A percentile compares a stretch with the other conserved stretches of the same genome.
These are phyloP conservation scores for Lichtheimia ornata DNA, from an alignment of 371 early-diverging fungal species.

Conservation along the genomic window DNA sequence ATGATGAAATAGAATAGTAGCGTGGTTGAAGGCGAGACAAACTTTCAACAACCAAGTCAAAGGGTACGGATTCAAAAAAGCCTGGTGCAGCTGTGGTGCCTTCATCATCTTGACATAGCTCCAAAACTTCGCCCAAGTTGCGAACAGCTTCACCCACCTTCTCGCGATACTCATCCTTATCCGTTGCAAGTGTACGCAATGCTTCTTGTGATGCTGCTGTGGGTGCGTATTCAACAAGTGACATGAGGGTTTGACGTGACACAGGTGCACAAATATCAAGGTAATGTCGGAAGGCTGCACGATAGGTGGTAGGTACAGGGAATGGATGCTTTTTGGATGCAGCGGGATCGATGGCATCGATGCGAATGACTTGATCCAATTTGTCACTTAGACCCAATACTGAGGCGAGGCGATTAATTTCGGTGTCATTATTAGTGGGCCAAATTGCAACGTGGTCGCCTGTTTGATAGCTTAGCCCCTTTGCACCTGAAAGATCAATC, in stretches of 20 bases:
- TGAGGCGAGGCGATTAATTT: slow-evolving; percentile 66
- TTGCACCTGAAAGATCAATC: slow-evolving; percentile 80
- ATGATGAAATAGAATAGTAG: slow-evolving; percentile 94
- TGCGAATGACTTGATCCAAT: slow-evolving; percentile 63
- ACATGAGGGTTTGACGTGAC: slow-evolving; percentile 64
- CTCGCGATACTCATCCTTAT: slow-evolving; percentile 70
- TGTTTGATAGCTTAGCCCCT: slow-evolving; percentile 75
- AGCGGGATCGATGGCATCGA: slow-evolving; percentile 65
- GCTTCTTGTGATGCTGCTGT: slow-evolving; percentile 52
- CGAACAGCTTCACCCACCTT: slow-evolving; percentile 63
- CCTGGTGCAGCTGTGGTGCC: slow-evolving; percentile 29
- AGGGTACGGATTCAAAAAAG: slow-evolving; percentile 52
- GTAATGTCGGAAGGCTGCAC: slow-evolving; percentile 87
- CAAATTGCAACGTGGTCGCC: slow-evolving; percentile 97
- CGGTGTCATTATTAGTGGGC: slow-evolving; percentile 82
- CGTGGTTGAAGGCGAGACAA: slow-evolving; percentile 85
- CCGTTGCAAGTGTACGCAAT: slow-evolving; percentile 62
- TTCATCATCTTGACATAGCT: slow-evolving; percentile 24
- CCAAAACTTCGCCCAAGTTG: slow-evolving; percentile 70
- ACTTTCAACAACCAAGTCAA: slow-evolving; percentile 77
- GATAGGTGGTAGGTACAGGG: slow-evolving; percentile 86
- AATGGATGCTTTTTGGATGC: slow-evolving; percentile 79
- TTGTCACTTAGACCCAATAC: slow-evolving; percentile 67
- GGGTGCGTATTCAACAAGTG: slow-evolving; percentile 60
- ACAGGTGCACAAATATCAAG: slow-evolving; percentile 81